Base-by-base conservation (phyloP, 805 yeast genomes). In the Ogataea pini region DNA sequence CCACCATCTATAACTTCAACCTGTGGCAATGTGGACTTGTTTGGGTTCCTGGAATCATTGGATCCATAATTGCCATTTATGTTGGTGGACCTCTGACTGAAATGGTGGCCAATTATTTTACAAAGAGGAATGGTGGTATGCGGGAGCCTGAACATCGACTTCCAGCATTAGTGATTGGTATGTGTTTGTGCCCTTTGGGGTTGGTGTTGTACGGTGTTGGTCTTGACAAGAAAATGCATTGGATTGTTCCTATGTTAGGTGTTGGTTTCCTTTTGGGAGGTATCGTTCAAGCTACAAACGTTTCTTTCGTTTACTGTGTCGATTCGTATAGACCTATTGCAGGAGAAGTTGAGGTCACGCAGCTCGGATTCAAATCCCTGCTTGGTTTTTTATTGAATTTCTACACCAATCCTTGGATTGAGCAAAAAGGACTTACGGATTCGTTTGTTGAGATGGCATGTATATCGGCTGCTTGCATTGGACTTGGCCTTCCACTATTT, bases 361-460 rank as follows among this genome's bases (percentile, higher is more conserved):
- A 46, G 32, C 29, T 46, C 4, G 49, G 49, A 27, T 46, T 46
- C 46, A 46, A 46, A 22, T 4, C 49, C 2, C 25, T 46, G 6
- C 49, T 46, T 16, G 49, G 49, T 7, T 46, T 46, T 24, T 22
- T 46, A 36, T 17, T 46, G 12, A 46, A 32, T 34, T 46, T 46
- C 46, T 46, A 46, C 32, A 46, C 49, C 4, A 46, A 46, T 28
- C 42, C 49, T 4, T 46, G 49, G 49, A 31, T 46, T 10, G 46
- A 46, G 7, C 33, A 46, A 2, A 34, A 36, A 24, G 49, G 49
- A 4, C 36, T 37, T 14, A 20, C 38, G 4, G 42, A n/a, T 7
- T 33, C 49, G 17, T 46, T 46, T 41, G 43, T 46, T 9, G 49
- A 46, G 24, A 46, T 46, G 49, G 49, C 49, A 7, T 46, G 49